A percentile compares a stretch with the other conserved stretches of the same genome.
Conservation (phyloP, 306 rosid genomes). For the Begonia loranthoides region DNA sequence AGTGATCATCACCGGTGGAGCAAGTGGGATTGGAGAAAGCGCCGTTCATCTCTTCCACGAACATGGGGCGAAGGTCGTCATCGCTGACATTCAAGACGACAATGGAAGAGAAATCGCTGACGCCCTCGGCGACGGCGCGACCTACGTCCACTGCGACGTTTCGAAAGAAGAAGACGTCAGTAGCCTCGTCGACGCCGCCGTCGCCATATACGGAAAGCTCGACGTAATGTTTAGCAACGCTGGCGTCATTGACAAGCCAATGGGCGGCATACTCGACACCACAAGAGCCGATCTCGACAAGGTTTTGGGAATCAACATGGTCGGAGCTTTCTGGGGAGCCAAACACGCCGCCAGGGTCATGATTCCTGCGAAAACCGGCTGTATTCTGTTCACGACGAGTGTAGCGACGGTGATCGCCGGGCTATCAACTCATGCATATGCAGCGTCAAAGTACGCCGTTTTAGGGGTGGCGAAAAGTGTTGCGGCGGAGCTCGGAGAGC, state of each 20-base stretch:
- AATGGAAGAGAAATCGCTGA: constrained; percentile 16
- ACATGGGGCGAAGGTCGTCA: constrained; percentile 18
- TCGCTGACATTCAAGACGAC: constrained; percentile 26
- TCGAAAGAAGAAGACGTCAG: constrained; percentile 16
- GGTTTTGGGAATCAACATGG: constrained; percentile 15
- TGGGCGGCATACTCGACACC: constrained; percentile 8
- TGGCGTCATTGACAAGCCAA: constrained; percentile 14
- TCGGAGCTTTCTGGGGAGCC: constrained; percentile 21
- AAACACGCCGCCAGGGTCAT: constrained; percentile 27
- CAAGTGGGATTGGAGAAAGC: constrained; percentile 26
- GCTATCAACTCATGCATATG: constrained; percentile 16
- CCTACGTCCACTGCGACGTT: constrained; percentile 20
- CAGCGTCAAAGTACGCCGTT: constrained; percentile 15
- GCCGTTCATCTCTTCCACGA: constrained; percentile 17
- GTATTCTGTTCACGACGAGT: constrained; percentile 21
- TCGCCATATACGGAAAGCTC: constrained; percentile 9
- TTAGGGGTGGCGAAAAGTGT: constrained; percentile 13
- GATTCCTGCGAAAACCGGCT: constrained; percentile 14
- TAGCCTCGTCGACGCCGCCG: constrained; percentile 13
- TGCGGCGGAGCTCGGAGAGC: constrained; percentile 15
- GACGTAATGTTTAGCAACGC: constrained; percentile 28
- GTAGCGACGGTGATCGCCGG: constrained; percentile 11
- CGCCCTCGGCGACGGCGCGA: constrained; percentile 12
- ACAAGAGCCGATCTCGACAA: constrained; percentile 11
- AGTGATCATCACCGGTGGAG: constrained; percentile 28